Evolutionary conservation across 129 eudicot species (phyloP).

Genomic region (Glebionis coronaria): DNA sequence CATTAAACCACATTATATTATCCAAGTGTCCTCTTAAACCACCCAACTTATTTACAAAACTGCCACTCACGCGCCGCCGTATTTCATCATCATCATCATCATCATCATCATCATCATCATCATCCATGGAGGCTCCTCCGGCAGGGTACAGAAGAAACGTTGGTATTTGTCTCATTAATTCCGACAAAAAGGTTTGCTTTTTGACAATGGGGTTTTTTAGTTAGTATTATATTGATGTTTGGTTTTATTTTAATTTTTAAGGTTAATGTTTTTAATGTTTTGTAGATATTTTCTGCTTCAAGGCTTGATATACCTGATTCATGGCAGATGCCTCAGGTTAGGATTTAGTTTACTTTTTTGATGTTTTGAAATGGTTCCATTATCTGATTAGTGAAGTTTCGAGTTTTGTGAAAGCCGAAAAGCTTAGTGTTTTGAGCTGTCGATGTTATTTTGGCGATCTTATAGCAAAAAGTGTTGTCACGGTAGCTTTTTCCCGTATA

Average conservation of each 20-base stretch:
- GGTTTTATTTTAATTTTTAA: neutral
- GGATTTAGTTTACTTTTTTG: neutral
- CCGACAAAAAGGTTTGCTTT: conserved; percentile 55
- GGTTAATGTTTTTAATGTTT: neutral
- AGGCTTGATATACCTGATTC: conserved; percentile 90
- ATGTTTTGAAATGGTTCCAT: too few relatives aligned
- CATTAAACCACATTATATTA: neutral
- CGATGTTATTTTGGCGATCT: too few relatives aligned
- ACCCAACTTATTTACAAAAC: conserved; percentile 21
- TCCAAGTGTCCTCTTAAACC: conserved; percentile 26
- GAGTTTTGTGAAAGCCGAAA: too few relatives aligned
- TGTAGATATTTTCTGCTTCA: conserved; percentile 82
- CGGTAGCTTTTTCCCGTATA: too few relatives aligned
- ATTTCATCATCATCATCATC: too few relatives aligned
- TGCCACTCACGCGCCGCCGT: conserved; percentile 25
- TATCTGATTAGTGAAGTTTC: too few relatives aligned
- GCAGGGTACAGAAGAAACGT: conserved; percentile 80
- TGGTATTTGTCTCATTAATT: conserved; percentile 81
- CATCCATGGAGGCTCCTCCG: conserved; percentile 75
- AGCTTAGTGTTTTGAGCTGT: too few relatives aligned
- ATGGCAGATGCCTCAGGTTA: conserved; percentile 99
- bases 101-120: too few relatives aligned
- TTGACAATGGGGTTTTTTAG: too few relatives aligned
- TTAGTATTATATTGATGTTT: neutral
- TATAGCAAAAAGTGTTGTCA: too few relatives aligned